A percentile compares a stretch with the other conserved stretches of the same genome.
Conservation (phyloP, 805 yeast genomes). For the Candida krabiensis region DNA sequence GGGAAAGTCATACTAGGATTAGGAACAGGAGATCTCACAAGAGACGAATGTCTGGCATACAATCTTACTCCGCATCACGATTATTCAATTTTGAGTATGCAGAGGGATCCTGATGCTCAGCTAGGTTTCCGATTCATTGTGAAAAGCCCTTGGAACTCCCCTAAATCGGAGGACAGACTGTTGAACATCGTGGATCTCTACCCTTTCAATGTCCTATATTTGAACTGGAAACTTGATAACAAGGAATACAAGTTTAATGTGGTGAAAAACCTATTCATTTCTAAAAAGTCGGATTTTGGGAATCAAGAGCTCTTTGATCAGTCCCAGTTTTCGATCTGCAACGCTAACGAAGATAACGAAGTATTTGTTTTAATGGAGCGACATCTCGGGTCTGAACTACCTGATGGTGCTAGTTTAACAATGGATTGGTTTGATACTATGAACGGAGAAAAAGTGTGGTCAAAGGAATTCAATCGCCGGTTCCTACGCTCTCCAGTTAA, state of each 20-base stretch:
- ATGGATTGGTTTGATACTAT: conserved; percentile 28
- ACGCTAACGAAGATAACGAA: conserved; percentile 30
- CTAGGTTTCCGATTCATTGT: conserved; percentile 28
- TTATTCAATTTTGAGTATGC: conserved; percentile 55
- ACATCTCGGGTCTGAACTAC: conserved; percentile 35
- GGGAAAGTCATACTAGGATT: conserved; percentile 54
- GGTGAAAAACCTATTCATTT: conserved; percentile 26
- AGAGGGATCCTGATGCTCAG: conserved; percentile 15
- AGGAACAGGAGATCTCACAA: conserved; percentile 59
- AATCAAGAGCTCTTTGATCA: conserved; percentile 9
- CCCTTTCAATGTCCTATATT: conserved; percentile 52
- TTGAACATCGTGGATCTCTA: conserved; percentile 33
- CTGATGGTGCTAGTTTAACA: conserved; percentile 8
- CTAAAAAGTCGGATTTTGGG: conserved; percentile 37
- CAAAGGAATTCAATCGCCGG: conserved; percentile 5
- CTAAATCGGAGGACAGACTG: conserved; percentile 17
- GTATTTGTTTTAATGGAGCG: conserved; percentile 53
- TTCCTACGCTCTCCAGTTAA: conserved; percentile 21
- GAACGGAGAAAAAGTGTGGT: conserved; percentile 33
- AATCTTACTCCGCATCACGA: conserved; percentile 64
- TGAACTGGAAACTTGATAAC: conserved; percentile 55
- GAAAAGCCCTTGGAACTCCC: conserved; percentile 47
- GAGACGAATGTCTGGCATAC: conserved; percentile 32
- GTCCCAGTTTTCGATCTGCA: conserved; percentile 41
- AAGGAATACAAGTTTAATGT: background rate